These are phyloP conservation scores for Penicillium verhagenii DNA, from an alignment of 495 filamentous ascomycete genomes.

Conservation along the genomic window DNA sequence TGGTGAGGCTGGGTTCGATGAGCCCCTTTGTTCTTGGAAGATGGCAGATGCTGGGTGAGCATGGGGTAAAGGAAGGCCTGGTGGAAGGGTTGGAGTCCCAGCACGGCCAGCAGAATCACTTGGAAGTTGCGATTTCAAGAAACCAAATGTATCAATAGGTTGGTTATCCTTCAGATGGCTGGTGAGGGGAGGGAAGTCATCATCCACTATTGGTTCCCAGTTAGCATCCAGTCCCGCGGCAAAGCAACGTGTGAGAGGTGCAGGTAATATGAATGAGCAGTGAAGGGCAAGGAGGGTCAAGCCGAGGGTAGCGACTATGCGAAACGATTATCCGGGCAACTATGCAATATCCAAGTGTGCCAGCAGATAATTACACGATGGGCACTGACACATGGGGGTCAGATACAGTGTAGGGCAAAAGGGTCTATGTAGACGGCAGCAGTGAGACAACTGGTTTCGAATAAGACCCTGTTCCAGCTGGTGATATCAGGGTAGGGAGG, in stretches of 20 bases:
- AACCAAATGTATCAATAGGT: slow-evolving; percentile 42
- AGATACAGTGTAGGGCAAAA: slow-evolving; percentile 34
- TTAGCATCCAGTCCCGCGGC: slow-evolving; percentile 22
- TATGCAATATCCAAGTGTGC: slow-evolving; percentile 27
- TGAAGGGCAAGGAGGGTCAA: slow-evolving; percentile 1
- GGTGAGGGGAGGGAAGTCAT: slow-evolving; percentile 55
- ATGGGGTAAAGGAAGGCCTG: slow-evolving; percentile 61
- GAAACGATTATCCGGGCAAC: slow-evolving; percentile 3
- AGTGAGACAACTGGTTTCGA: slow-evolving; percentile 56
- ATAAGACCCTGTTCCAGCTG: slow-evolving; percentile 48
- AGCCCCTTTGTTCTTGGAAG: slow-evolving; percentile 35
- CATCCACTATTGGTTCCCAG: slow-evolving; percentile 36
- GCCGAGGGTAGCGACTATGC: slow-evolving; percentile 16
- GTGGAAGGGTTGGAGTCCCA: slow-evolving; percentile 61
- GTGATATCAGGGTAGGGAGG: slow-evolving; percentile 53
- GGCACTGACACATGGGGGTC: slow-evolving; percentile 20
- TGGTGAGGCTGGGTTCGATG: slow-evolving; percentile 36
- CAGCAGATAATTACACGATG: slow-evolving; percentile 41
- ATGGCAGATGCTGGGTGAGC: slow-evolving; percentile 47
- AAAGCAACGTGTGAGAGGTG: slow-evolving; percentile 14
- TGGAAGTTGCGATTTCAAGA: slow-evolving; percentile 43
- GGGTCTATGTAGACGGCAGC: slow-evolving; percentile 46
- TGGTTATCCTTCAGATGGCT: slow-evolving; percentile 36
- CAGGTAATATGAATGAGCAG: slow-evolving; percentile 2
- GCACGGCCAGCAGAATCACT: slow-evolving; percentile 39